phyloP scores from a whole-genome alignment of 495 filamentous ascomycete species.

The Penicillium simplicissimum region DNA sequence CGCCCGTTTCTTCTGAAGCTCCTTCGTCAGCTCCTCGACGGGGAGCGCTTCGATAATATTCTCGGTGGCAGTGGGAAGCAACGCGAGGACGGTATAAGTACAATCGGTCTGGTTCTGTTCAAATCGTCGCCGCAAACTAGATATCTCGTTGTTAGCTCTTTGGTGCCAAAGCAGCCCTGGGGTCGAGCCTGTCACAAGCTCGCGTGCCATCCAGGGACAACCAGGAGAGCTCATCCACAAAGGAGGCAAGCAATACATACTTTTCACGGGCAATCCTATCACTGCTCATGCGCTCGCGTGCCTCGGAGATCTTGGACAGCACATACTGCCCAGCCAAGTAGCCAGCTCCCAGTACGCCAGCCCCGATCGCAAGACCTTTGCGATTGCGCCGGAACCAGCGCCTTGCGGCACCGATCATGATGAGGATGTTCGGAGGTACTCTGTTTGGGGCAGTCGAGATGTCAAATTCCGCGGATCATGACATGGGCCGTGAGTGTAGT shows the following conservation, averaged over 20 bases:
- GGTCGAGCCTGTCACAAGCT: constrained; percentile 18
- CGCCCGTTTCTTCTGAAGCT: constrained; percentile 92
- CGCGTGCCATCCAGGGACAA: constrained; percentile 10
- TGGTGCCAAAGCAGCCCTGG: not conserved
- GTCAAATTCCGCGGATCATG: constrained; percentile 14
- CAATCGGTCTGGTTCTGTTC: constrained; percentile 99
- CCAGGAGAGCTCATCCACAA: not conserved
- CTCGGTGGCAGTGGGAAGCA: constrained; percentile 86
- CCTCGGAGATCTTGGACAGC: constrained; percentile 83
- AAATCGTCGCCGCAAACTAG: constrained; percentile 88
- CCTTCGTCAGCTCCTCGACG: constrained; percentile 84
- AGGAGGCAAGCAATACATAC: constrained; percentile 51
- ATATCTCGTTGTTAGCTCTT: constrained; percentile 17
- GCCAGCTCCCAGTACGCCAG: constrained; percentile 82
- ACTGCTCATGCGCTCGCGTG: constrained; percentile 90
- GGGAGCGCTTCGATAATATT: constrained; percentile 85
- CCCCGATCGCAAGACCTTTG: constrained; percentile 81
- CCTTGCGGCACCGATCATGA: constrained; percentile 80
- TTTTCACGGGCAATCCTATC: constrained; percentile 95
- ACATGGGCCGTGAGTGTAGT: constrained; percentile 8
- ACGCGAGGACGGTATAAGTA: constrained; percentile 94
- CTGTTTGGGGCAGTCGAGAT: constrained; percentile 2
- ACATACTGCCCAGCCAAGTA: constrained; percentile 95
- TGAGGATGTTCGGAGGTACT: constrained; percentile 26
- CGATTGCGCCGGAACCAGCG: constrained; percentile 92